A percentile compares a stretch with the other conserved stretches of the same genome.
phyloP scores from a whole-genome alignment of 345 rosid species.

The Citrus medica region DNA sequence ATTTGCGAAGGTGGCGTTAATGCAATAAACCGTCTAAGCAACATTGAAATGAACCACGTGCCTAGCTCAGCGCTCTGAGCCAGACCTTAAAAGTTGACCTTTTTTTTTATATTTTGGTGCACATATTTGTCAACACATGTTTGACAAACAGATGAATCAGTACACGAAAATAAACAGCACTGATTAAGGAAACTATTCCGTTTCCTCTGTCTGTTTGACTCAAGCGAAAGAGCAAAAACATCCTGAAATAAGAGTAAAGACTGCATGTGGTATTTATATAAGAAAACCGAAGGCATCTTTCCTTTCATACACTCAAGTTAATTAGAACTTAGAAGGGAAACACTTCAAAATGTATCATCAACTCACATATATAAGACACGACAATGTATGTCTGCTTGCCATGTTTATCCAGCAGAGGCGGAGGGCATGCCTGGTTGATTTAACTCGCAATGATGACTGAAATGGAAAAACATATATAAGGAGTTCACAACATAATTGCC shows the following conservation, averaged over 20 bases:
- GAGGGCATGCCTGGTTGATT: not conserved
- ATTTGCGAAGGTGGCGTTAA: not conserved
- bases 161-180: not conserved
- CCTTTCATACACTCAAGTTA: not conserved
- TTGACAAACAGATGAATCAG: not conserved
- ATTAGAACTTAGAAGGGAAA: not conserved
- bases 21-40: too few relatives aligned
- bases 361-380: too few relatives aligned
- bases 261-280: too few relatives aligned
- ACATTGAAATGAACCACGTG: too few relatives aligned
- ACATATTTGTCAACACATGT: not conserved
- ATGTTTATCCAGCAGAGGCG: not conserved
- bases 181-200: too few relatives aligned
- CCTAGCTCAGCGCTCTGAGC: too few relatives aligned
- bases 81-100: not conserved
- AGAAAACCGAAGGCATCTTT: not conserved
- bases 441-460: not conserved
- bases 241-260: not conserved
- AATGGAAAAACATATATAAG: not conserved
- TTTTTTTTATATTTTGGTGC: not conserved
- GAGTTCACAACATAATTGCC: not conserved
- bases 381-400: not conserved
- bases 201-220: not conserved
- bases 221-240: not conserved
- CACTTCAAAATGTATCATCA: not conserved